Conservation (phyloP, 2,329 filamentous ascomycete species). For the Epichloe bromicola region DNA sequence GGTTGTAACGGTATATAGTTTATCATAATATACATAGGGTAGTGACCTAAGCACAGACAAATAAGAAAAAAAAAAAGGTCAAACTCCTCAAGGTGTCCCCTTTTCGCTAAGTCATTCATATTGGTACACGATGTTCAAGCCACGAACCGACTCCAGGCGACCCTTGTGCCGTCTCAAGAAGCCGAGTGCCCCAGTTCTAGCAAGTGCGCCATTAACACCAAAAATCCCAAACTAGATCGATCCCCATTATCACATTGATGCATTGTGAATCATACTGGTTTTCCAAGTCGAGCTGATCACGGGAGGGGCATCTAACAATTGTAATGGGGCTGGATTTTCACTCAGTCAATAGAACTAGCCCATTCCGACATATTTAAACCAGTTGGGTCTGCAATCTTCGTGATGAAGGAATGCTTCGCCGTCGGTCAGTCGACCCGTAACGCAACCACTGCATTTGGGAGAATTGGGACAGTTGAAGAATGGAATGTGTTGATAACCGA, state of each 20-base stretch:
- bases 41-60: background rate
- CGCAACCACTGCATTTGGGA: conserved; percentile 80
- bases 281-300: background rate
- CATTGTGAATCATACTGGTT: background rate
- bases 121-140: background rate
- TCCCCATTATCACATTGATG: background rate
- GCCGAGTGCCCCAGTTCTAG: background rate
- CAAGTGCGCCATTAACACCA: conserved; percentile 6
- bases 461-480: conserved; percentile 99
- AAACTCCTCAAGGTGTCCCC: background rate
- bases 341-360: conserved; percentile 32
- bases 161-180: background rate
- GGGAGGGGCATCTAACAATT: background rate
- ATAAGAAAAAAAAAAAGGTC: too few relatives aligned
- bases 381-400: conserved; percentile 90
- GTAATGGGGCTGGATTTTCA: background rate
- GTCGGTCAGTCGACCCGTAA: conserved; percentile 77
- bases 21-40: conserved; percentile 13
- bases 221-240: background rate
- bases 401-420: conserved; percentile 74
- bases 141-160: background rate
- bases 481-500: conserved; percentile 95
- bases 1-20: conserved; percentile 49
- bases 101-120: conserved; percentile 4
- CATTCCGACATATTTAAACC: conserved; percentile 91